Conservation (phyloP, 148 eudicot genomes). For the Amaranthus cruentus region DNA sequence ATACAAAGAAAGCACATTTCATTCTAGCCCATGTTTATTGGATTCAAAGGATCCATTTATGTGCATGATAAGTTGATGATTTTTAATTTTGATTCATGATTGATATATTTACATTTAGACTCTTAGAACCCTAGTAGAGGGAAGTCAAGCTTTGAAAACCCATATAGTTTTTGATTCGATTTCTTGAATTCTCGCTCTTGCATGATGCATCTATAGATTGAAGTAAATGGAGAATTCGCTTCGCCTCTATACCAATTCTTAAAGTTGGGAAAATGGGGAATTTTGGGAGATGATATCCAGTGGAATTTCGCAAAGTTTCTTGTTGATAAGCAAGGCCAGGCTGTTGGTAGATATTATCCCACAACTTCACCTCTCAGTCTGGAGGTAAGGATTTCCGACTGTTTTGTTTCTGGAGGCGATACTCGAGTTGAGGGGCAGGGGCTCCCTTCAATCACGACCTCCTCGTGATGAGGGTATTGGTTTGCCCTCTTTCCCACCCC, state of each 20-base stretch:
- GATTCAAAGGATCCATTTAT: neutral
- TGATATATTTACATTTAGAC: neutral
- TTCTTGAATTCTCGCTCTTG: neutral
- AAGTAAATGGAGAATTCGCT: slow-evolving; percentile 57
- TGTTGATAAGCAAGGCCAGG: slow-evolving; percentile 49
- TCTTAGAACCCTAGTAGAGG: neutral
- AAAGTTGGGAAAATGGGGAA: slow-evolving; percentile 59
- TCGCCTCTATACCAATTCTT: slow-evolving; percentile 59
- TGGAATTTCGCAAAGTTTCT: slow-evolving; percentile 83
- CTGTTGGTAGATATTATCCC: slow-evolving; percentile 64
- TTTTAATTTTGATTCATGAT: neutral
- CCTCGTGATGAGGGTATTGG: too few relatives aligned
- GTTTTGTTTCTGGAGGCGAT: too few relatives aligned
- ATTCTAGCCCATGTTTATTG: neutral
- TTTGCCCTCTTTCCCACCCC: too few relatives aligned
- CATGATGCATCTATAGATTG: slow-evolving; percentile 30
- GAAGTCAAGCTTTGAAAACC: neutral
- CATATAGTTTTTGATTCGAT: neutral
- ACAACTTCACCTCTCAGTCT: slow-evolving; percentile 64
- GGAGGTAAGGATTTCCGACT: slow-evolving; percentile 39
- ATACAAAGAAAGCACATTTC: too few relatives aligned
- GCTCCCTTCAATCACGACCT: too few relatives aligned
- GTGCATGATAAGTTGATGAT: neutral
- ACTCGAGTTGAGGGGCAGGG: too few relatives aligned
- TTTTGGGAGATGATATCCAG: slow-evolving; percentile 61